phyloP scores from a whole-genome alignment of 306 rosid genomes.

The Castanea sativa region DNA sequence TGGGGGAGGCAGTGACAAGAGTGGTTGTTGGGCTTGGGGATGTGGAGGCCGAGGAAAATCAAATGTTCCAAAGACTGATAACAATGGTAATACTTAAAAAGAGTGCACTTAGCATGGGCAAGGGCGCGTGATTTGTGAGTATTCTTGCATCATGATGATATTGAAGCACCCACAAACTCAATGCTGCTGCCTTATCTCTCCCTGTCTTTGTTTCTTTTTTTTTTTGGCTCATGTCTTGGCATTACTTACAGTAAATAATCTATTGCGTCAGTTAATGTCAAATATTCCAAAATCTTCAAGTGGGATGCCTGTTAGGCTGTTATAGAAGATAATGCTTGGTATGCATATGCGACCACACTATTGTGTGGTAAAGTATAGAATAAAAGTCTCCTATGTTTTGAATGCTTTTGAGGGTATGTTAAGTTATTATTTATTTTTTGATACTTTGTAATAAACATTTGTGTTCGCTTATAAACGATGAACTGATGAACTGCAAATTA shows the following conservation, averaged over 20 bases:
- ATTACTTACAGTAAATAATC: neutral
- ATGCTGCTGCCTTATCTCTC: neutral
- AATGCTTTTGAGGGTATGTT: neutral
- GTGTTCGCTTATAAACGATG: too few relatives aligned
- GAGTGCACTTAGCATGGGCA: slow-evolving; percentile 13
- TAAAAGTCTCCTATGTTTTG: neutral
- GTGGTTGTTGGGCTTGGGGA: slow-evolving; percentile 19
- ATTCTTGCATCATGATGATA: too few relatives aligned
- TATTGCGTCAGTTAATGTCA: neutral
- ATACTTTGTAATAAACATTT: too few relatives aligned
- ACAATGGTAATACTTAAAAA: neutral
- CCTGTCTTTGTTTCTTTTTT: neutral
- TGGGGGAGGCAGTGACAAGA: neutral
- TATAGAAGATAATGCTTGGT: too few relatives aligned
- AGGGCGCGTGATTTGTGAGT: neutral
- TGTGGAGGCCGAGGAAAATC: slow-evolving; percentile 22
- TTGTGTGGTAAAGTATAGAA: neutral
- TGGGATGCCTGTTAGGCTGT: neutral
- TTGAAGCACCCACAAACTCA: neutral
- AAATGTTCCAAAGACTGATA: neutral
- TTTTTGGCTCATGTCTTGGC: neutral
- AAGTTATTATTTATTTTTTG: too few relatives aligned
- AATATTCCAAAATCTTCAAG: neutral
- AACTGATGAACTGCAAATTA: too few relatives aligned
- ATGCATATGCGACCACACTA: too few relatives aligned